These are phyloP conservation scores for Zizania latifolia DNA, from an alignment of 176 grass and related monocot species.

Conservation along the genomic window DNA sequence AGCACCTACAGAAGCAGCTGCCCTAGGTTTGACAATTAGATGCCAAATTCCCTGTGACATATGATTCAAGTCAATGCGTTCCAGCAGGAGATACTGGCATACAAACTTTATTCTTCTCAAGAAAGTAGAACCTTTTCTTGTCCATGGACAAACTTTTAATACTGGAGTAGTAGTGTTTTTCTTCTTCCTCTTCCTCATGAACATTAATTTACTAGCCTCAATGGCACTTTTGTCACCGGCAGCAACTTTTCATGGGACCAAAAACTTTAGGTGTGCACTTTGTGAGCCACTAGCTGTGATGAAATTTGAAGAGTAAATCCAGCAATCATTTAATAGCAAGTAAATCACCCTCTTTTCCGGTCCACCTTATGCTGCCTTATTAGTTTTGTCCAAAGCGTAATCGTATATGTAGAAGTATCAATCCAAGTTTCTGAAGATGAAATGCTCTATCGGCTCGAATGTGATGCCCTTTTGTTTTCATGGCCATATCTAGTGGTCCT, in stretches of 20 bases:
- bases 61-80: slow-evolving; percentile 35
- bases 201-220: slow-evolving; percentile 21
- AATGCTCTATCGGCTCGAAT: not conserved
- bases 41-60: too few relatives aligned
- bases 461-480: not conserved
- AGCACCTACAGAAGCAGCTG: too few relatives aligned
- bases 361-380: not conserved
- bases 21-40: too few relatives aligned
- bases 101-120: slow-evolving; percentile 40
- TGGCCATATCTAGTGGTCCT: not conserved
- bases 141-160: slow-evolving; percentile 11
- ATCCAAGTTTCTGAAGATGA: not conserved
- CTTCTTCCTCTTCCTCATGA: not conserved
- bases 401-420: not conserved
- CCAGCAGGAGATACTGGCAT: slow-evolving; percentile 9
- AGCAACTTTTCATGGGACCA: slow-evolving; percentile 29
- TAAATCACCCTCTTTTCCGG: not conserved
- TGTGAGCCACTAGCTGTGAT: slow-evolving; percentile 27
- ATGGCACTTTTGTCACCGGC: slow-evolving; percentile 31
- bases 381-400: not conserved
- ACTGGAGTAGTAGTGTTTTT: not conserved
- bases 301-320: slow-evolving; percentile 22
- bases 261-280: slow-evolving; percentile 23
- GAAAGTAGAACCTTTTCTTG: slow-evolving; percentile 36
- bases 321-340: slow-evolving; percentile 16